phyloP scores from a whole-genome alignment of 306 rosid species.

The Glycyrrhiza uralensis region DNA sequence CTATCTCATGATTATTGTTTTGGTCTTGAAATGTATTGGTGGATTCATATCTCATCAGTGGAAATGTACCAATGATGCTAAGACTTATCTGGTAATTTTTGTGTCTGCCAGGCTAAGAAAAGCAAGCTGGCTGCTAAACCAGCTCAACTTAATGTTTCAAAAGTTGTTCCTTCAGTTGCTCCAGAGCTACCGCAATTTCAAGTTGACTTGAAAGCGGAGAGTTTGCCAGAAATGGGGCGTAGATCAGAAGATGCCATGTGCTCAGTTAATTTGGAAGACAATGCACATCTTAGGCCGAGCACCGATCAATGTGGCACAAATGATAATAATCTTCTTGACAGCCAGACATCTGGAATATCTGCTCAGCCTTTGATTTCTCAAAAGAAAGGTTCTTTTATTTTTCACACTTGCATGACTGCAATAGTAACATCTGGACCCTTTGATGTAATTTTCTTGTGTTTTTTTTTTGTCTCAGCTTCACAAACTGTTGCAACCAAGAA shows the following conservation, averaged over 20 bases:
- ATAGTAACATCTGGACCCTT: neutral
- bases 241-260: slow-evolving; percentile 38
- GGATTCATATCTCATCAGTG: neutral
- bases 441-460: neutral
- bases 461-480: neutral
- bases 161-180: slow-evolving; percentile 35
- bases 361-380: slow-evolving; percentile 38
- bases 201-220: neutral
- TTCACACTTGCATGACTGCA: neutral
- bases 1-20: neutral
- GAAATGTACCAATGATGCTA: slow-evolving; percentile 7
- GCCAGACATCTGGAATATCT: slow-evolving; percentile 45
- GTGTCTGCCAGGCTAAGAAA: slow-evolving; percentile 50
- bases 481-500: slow-evolving; percentile 37
- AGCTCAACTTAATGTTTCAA: slow-evolving; percentile 34
- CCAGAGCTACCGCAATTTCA: neutral
- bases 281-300: slow-evolving; percentile 16
- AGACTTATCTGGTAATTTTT: slow-evolving; percentile 2
- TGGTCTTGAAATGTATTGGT: slow-evolving; percentile 15
- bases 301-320: slow-evolving; percentile 26
- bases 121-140: slow-evolving; percentile 37
- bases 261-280: slow-evolving; percentile 23
- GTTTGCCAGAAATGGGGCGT: slow-evolving; percentile 13
- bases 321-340: slow-evolving; percentile 38
- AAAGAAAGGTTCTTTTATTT: slow-evolving; percentile 45